phyloP scores from a whole-genome alignment of 2,329 filamentous ascomycete genomes.

The Monilinia aucupariae region DNA sequence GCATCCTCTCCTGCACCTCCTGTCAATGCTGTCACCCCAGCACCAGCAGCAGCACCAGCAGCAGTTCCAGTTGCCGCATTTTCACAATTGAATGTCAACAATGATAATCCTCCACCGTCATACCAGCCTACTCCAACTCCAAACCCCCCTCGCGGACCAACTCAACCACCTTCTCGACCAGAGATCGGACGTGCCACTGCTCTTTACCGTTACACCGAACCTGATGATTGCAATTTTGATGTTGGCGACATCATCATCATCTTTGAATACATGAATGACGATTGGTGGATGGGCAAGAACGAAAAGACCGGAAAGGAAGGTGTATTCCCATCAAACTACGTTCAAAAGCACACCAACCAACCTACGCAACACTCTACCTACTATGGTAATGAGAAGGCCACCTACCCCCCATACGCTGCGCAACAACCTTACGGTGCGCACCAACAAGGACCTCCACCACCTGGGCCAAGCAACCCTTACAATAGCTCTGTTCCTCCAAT shows the following conservation, averaged over 20 bases:
- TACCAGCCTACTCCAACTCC: conserved; percentile 35
- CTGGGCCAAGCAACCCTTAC: conserved; percentile 54
- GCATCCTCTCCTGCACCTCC: conserved; percentile 19
- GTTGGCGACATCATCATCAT: conserved; percentile 76
- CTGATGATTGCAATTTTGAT: conserved; percentile 75
- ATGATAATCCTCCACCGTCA: conserved; percentile 23
- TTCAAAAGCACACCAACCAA: conserved; percentile 55
- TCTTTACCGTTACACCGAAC: conserved; percentile 75
- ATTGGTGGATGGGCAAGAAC: conserved; percentile 95
- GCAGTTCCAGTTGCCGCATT: conserved; percentile 27
- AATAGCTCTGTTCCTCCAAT: conserved; percentile 68
- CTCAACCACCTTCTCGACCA: conserved; percentile 38
- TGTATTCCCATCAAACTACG: conserved; percentile 93
- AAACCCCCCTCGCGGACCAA: conserved; percentile 20
- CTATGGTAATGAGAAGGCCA: conserved; percentile 27
- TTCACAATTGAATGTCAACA: conserved; percentile 24
- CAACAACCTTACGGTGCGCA: conserved; percentile 17
- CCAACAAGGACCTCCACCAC: conserved; percentile 35
- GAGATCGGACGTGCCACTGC: conserved; percentile 71
- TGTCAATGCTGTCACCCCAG: conserved; percentile 35
- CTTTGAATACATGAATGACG: conserved; percentile 88
- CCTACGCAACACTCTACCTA: conserved; percentile 11
- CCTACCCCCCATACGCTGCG: conserved; percentile 11
- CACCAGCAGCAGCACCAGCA: conserved; percentile 35
- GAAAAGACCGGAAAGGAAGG: conserved; percentile 76